Percentiles rank a stretch among this genome's conserved stretches.
These are phyloP conservation scores for Penicillium brevicompactum DNA, from an alignment of 2,329 filamentous ascomycete species.

Conservation along the genomic window DNA sequence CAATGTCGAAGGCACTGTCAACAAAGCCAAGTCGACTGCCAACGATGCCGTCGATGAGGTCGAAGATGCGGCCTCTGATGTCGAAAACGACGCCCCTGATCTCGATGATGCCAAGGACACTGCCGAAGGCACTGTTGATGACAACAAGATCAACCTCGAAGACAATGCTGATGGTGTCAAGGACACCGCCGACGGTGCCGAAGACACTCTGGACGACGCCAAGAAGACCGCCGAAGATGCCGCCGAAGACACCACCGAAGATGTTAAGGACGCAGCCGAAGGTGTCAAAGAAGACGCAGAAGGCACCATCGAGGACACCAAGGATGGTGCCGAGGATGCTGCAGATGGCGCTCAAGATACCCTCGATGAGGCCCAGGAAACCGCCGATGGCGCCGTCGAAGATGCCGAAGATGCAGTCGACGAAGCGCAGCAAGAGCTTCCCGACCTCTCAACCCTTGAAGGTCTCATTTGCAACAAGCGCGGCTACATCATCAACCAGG, in stretches of 20 bases:
- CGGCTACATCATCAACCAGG: slow-evolving; percentile 45
- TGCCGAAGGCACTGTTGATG: slow-evolving; percentile 10
- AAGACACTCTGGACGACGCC: slow-evolving; percentile 1
- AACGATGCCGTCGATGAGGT: slow-evolving; percentile 23
- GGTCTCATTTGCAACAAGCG: slow-evolving; percentile 47
- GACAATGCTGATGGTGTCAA: slow-evolving; percentile 26
- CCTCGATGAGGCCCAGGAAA: slow-evolving; percentile 11
- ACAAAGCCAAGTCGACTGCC: slow-evolving; percentile 53
- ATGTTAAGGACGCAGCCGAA: slow-evolving; percentile 24
- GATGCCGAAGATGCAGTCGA: slow-evolving; percentile 27
- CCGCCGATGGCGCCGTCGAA: slow-evolving; percentile 12
- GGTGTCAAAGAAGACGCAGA: neutral
- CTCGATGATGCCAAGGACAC: slow-evolving; percentile 1
- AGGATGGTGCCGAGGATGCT: slow-evolving; percentile 25
- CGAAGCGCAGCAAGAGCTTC: slow-evolving; percentile 26
- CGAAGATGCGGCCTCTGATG: slow-evolving; percentile 17
- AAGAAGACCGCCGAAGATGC: slow-evolving; percentile 29
- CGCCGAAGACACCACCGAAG: slow-evolving; percentile 34
- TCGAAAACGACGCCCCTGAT: slow-evolving; percentile 1
- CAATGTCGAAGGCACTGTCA: slow-evolving; percentile 44
- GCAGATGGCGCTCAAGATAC: slow-evolving; percentile 32
- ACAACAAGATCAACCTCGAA: slow-evolving; percentile 20
- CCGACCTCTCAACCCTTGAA: slow-evolving; percentile 39
- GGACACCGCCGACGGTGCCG: slow-evolving; percentile 16
- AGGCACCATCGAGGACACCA: neutral